These are phyloP conservation scores for Aspergillus fructus DNA, from an alignment of 2,329 filamentous ascomycete species.

Conservation along the genomic window DNA sequence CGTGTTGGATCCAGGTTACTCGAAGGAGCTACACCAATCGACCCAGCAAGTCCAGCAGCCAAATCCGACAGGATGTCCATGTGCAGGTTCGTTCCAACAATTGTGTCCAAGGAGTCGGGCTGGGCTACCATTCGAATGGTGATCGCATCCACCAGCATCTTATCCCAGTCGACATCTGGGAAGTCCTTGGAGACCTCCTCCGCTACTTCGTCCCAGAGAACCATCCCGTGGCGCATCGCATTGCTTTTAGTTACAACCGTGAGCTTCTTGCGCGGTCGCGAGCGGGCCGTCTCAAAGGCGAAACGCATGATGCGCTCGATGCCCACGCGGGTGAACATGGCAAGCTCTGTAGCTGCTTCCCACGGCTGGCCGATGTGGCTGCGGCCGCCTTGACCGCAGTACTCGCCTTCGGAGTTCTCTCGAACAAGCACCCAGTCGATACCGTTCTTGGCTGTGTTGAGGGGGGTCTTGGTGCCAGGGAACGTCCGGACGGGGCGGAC, in stretches of 20 bases:
- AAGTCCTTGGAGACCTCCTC: constrained; percentile 49
- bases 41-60: constrained; percentile 66
- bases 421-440: constrained; percentile 58
- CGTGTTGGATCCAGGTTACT: constrained; percentile 65
- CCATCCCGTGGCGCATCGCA: constrained; percentile 56
- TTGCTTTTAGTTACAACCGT: constrained; percentile 58
- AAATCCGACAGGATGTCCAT: constrained; percentile 69
- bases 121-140: constrained; percentile 56
- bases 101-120: constrained; percentile 51
- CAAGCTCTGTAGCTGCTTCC: constrained; percentile 54
- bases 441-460: constrained; percentile 49
- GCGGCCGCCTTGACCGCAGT: constrained; percentile 55
- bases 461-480: constrained; percentile 51
- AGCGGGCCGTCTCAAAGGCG: constrained; percentile 53
- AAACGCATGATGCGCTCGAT: constrained; percentile 55
- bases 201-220: constrained; percentile 57
- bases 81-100: constrained; percentile 55
- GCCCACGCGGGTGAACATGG: constrained; percentile 54
- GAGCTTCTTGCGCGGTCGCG: constrained; percentile 48
- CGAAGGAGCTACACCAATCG: constrained; percentile 69
- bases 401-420: constrained; percentile 58
- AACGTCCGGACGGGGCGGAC: constrained; percentile 53
- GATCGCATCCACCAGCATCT: constrained; percentile 60
- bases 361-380: constrained; percentile 52
- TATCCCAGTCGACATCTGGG: constrained; percentile 52